These are phyloP conservation scores for Chlamydomonas eustigma DNA, from an alignment of 139 green algal genomes.

Conservation along the genomic window DNA sequence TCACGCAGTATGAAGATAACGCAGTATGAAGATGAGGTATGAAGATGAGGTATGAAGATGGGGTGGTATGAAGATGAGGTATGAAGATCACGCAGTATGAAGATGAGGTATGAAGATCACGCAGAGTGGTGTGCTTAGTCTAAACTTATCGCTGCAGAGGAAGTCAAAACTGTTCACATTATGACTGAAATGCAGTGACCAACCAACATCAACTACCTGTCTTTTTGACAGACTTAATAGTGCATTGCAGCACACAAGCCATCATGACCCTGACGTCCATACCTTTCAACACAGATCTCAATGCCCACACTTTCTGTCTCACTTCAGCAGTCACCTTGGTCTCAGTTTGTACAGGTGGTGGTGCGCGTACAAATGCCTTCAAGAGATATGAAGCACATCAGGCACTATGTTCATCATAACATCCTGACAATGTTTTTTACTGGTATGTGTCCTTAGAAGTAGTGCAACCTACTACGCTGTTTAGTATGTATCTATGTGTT, in stretches of 20 bases:
- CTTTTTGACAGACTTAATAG: too few species aligned
- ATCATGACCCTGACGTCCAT: too few species aligned
- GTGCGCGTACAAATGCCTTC: not conserved
- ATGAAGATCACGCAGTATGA: too few species aligned
- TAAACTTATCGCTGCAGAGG: not conserved
- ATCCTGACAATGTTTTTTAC: not conserved
- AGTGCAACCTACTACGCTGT: not conserved
- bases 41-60: too few species aligned
- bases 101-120: too few species aligned
- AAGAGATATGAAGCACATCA: not conserved
- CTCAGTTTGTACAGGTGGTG: not conserved
- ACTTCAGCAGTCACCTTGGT: constrained; percentile 28
- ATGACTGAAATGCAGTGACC: not conserved
- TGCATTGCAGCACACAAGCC: too few species aligned
- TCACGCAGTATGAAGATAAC: too few species aligned
- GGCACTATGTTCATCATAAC: not conserved
- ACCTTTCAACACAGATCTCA: constrained; percentile 73
- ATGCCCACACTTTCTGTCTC: constrained; percentile 45
- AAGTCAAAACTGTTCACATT: not conserved
- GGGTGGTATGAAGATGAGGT: too few species aligned
- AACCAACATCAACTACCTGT: not conserved
- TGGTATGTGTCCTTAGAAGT: not conserved
- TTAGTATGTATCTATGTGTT: not conserved
- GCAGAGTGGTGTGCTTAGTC: too few species aligned
- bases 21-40: too few species aligned